Percentiles rank a stretch among this genome's conserved stretches.
These are phyloP conservation scores for Pseudopyrenochaeta lycopersici DNA, from an alignment of 2,329 filamentous ascomycete genomes.

Conservation along the genomic window DNA sequence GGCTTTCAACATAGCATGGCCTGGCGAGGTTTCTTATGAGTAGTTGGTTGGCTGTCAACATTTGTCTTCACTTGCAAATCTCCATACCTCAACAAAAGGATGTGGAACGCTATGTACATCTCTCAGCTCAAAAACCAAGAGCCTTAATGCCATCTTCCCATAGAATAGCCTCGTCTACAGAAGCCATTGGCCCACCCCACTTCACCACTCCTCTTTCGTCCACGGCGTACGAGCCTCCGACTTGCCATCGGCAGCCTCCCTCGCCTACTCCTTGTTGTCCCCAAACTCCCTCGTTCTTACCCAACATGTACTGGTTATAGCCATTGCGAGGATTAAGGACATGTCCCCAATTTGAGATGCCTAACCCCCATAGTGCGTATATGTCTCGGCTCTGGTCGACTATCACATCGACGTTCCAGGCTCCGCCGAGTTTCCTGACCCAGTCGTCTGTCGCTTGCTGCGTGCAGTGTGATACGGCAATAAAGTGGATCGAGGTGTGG, in stretches of 20 bases:
- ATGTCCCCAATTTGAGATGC: constrained; percentile 51
- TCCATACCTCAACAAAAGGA: too few relatives aligned
- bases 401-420: constrained; percentile 65
- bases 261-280: constrained; percentile 44
- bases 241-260: constrained; percentile 47
- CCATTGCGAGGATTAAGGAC: constrained; percentile 46
- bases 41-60: too few relatives aligned
- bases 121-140: constrained; percentile 25
- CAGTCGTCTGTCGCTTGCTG: constrained; percentile 64
- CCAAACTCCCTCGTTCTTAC: constrained; percentile 47
- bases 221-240: constrained; percentile 44
- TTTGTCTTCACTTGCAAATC: too few relatives aligned
- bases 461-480: constrained; percentile 69
- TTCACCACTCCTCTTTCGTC: constrained; percentile 43
- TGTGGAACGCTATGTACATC: too few relatives aligned
- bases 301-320: constrained; percentile 45
- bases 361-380: constrained; percentile 69
- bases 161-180: constrained; percentile 42
- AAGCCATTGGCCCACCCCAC: constrained; percentile 47
- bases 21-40: too few relatives aligned
- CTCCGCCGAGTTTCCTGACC: constrained; percentile 66
- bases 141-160: constrained; percentile 44
- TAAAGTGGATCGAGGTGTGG: constrained; percentile 61
- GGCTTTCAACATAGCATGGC: too few relatives aligned
- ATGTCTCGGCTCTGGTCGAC: constrained; percentile 65